These are phyloP conservation scores for Blastomyces silverae DNA, from an alignment of 2,329 filamentous ascomycete genomes.

Conservation along the genomic window DNA sequence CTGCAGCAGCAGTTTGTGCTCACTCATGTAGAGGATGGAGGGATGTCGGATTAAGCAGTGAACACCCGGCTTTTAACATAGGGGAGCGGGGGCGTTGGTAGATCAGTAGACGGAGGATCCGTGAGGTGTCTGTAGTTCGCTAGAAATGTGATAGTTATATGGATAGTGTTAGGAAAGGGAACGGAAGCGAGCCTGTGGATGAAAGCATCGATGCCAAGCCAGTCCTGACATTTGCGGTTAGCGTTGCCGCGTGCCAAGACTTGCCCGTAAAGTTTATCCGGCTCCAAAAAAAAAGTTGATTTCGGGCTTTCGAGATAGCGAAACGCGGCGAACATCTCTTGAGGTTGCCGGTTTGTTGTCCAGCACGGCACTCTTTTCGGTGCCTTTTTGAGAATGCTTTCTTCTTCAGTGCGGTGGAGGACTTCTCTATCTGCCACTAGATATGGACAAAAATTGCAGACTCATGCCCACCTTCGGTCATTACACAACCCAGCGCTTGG, in stretches of 20 bases:
- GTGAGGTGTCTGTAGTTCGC: no score
- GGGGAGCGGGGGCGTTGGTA: no score
- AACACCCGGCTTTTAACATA: no score
- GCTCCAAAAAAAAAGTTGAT: background rate
- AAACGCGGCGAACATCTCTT: background rate
- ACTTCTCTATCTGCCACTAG: constrained; percentile 17
- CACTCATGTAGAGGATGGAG: constrained; percentile 20
- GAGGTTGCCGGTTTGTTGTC: background rate
- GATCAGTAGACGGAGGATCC: no score
- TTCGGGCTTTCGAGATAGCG: background rate
- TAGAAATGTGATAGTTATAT: no score
- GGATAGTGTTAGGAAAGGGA: no score
- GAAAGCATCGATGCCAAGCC: background rate
- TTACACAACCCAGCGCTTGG: constrained; percentile 16
- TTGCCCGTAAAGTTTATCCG: background rate
- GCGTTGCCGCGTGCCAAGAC: background rate
- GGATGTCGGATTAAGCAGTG: no score
- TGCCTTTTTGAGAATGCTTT: constrained; percentile 12
- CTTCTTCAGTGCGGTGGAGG: constrained; percentile 14
- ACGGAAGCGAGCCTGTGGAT: no score
- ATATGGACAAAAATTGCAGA: constrained; percentile 17
- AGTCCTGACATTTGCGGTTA: background rate
- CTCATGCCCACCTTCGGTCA: constrained; percentile 19
- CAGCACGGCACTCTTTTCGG: constrained; percentile 2
- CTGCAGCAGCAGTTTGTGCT: constrained; percentile 16